Percentiles rank a stretch among this genome's conserved stretches.
Evolutionary conservation across 441 rosid species (phyloP).

Genomic region (Erodium trifolium): DNA sequence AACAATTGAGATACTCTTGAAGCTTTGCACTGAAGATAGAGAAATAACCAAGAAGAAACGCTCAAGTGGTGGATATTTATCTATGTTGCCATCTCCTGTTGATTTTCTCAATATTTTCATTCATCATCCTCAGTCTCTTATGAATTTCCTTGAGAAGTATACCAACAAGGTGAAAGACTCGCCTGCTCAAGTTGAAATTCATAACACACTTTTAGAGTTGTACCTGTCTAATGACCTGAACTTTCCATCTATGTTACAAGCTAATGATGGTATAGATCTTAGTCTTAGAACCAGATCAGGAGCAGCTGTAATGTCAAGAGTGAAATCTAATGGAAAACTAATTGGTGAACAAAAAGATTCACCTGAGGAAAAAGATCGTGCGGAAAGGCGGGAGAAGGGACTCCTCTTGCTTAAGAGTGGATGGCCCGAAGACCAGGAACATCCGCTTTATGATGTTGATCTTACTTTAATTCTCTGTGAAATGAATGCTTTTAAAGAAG

Average conservation of each 20-base stretch:
- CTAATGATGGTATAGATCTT: slow-evolving; percentile 40
- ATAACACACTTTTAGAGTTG: slow-evolving; percentile 82
- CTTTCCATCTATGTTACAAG: slow-evolving; percentile 72
- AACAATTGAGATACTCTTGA: slow-evolving; percentile 78
- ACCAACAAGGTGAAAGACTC: slow-evolving; percentile 77
- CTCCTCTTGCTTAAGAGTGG: slow-evolving; percentile 70
- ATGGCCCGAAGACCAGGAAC: slow-evolving; percentile 87
- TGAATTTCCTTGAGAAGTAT: slow-evolving; percentile 86
- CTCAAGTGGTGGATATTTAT: slow-evolving; percentile 53
- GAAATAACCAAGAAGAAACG: slow-evolving; percentile 44
- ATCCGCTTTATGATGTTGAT: slow-evolving; percentile 89
- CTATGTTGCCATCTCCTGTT: slow-evolving; percentile 94
- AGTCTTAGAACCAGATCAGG: slow-evolving; percentile 35
- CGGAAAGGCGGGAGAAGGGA: slow-evolving; percentile 67
- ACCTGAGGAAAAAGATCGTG: slow-evolving; percentile 32
- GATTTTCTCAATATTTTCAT: slow-evolving; percentile 88
- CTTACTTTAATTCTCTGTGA: slow-evolving; percentile 93
- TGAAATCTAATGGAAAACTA: slow-evolving; percentile 36
- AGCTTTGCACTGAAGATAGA: slow-evolving; percentile 77
- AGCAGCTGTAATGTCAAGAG: slow-evolving; percentile 25
- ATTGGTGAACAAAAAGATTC: slow-evolving; percentile 30
- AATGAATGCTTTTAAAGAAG: slow-evolving; percentile 81
- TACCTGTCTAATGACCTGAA: slow-evolving; percentile 83
- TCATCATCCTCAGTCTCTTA: slow-evolving; percentile 73
- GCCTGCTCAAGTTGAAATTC: slow-evolving; percentile 90